Conservation (phyloP, 2,329 filamentous ascomycete species). For the Chalaropsis ovoidea region DNA sequence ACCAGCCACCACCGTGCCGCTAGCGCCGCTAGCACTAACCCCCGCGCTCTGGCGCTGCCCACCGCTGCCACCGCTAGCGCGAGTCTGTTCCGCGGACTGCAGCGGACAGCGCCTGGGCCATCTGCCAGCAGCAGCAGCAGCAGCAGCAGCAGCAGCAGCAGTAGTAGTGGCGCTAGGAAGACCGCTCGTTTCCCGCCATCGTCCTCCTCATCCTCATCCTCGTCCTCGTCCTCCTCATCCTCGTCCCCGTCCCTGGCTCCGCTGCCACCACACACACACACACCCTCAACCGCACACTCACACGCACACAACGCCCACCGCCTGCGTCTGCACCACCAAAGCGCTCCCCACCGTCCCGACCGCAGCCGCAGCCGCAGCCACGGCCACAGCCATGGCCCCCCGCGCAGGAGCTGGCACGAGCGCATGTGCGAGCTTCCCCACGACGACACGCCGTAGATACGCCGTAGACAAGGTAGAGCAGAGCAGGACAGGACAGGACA, state of each 20-base stretch:
- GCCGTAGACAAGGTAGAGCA: no score
- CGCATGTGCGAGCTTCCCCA: conserved; percentile 21
- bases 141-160: neutral
- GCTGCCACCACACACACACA: no score
- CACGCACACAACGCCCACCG: neutral
- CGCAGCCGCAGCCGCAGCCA: neutral
- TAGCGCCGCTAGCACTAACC: neutral
- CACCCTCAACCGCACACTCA: no score
- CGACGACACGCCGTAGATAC: conserved; percentile 6
- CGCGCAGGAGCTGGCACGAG: conserved; percentile 17
- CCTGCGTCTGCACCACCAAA: neutral
- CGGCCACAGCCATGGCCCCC: neutral
- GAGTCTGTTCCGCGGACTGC: conserved; percentile 12
- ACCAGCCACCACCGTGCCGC: no score
- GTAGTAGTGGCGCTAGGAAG: no score
- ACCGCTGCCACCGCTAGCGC: conserved; percentile 1
- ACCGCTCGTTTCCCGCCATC: neutral
- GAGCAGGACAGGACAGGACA: no score
- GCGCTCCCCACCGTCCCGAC: neutral
- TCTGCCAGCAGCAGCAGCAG: neutral
- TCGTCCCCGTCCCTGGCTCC: neutral
- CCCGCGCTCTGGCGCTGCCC: neutral
- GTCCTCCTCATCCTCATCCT: neutral
- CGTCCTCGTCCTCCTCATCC: neutral
- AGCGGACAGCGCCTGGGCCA: neutral